These are phyloP conservation scores for barrel medic (Medicago truncatula) DNA, from an alignment of 306 rosid genomes.

Conservation along the genomic window DNA sequence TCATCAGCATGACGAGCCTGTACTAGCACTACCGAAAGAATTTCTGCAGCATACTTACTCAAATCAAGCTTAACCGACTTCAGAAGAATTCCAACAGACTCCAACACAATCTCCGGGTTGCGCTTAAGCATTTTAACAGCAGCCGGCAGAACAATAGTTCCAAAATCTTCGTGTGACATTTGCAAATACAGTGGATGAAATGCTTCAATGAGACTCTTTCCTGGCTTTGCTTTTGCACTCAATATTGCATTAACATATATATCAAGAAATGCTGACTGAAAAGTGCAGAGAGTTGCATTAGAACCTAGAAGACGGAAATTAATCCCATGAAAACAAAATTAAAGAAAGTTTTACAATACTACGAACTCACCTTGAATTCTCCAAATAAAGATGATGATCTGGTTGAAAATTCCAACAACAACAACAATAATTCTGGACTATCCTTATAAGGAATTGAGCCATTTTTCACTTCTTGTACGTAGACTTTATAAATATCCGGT, in stretches of 20 bases:
- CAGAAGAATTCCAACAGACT: conserved; percentile 81
- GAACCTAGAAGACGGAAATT: conserved; percentile 26
- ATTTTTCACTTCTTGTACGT: conserved; percentile 71
- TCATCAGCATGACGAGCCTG: conserved; percentile 94
- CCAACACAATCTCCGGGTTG: conserved; percentile 96
- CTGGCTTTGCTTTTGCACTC: conserved; percentile 83
- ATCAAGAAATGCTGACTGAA: conserved; percentile 85
- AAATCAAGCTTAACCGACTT: conserved; percentile 81
- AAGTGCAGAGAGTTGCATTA: conserved; percentile 39
- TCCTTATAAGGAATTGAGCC: conserved; percentile 74
- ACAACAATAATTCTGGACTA: conserved; percentile 68
- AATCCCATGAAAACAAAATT: conserved; percentile 11
- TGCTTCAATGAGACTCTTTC: conserved; percentile 76
- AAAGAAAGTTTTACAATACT: not conserved
- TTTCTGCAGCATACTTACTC: conserved; percentile 88
- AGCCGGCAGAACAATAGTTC: conserved; percentile 71
- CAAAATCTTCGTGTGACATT: conserved; percentile 85
- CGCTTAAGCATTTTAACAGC: conserved; percentile 96
- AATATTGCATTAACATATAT: conserved; percentile 80
- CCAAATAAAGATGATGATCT: conserved; percentile 59
- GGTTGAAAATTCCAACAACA: conserved; percentile 75
- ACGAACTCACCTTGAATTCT: conserved; percentile 73
- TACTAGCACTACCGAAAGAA: conserved; percentile 77
- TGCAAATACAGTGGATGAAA: conserved; percentile 75
- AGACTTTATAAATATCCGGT: conserved; percentile 63